phyloP scores from a whole-genome alignment of 2,329 filamentous ascomycete species.

The Epichloe baconii region DNA sequence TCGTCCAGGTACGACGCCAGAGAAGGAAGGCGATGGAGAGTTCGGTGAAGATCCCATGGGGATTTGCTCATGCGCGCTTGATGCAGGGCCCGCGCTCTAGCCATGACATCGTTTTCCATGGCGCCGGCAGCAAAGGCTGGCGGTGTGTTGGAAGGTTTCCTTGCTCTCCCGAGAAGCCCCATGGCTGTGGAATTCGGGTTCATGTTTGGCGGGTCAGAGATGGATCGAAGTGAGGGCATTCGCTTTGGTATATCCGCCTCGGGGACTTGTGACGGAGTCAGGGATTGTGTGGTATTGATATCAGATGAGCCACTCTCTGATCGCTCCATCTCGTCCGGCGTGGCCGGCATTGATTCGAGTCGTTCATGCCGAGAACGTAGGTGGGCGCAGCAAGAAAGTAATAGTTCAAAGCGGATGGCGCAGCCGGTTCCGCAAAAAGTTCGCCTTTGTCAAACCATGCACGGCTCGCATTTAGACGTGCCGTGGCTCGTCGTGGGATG shows the following conservation, averaged over 20 bases:
- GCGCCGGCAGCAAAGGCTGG: constrained; percentile 20
- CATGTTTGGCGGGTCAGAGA: constrained; percentile 52
- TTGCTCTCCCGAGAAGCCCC: constrained; percentile 57
- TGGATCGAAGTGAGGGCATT: constrained; percentile 45
- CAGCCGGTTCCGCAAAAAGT: constrained; percentile 2
- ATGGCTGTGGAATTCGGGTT: constrained; percentile 73
- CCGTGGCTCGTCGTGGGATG: background rate
- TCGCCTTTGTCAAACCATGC: constrained; percentile 4
- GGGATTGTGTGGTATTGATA: constrained; percentile 29
- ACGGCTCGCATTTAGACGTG: background rate
- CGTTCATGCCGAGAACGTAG: constrained; percentile 10
- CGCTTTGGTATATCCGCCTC: constrained; percentile 29
- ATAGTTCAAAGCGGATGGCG: constrained; percentile 4
- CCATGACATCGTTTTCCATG: constrained; percentile 30
- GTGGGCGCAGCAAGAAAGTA: constrained; percentile 1
- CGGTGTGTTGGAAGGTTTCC: constrained; percentile 34
- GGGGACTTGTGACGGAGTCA: constrained; percentile 32
- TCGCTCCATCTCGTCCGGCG: constrained; percentile 31
- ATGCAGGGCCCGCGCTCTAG: constrained; percentile 34
- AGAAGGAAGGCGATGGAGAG: constrained; percentile 19
- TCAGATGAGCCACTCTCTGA: constrained; percentile 16
- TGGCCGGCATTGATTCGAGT: constrained; percentile 28
- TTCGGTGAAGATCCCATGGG: constrained; percentile 15
- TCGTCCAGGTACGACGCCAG: constrained; percentile 21
- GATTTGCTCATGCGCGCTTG: constrained; percentile 31